Base-by-base conservation (phyloP, 176 grass and related monocot genomes). In the Rhipidocladum racemiflorum region DNA sequence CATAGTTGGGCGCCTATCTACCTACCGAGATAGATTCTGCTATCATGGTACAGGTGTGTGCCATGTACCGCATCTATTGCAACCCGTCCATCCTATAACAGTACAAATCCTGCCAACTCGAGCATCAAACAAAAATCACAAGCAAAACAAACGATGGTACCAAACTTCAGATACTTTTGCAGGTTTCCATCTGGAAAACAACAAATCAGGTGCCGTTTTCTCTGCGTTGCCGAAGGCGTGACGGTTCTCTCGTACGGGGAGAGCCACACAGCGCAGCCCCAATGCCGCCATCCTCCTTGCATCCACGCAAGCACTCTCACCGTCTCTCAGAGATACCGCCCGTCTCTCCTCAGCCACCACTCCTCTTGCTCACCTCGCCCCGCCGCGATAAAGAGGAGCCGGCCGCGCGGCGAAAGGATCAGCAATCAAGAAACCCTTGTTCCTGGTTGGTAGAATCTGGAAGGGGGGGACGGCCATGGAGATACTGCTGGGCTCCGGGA, bases 401-500 rank as follows among this genome's bases (percentile, higher is more conserved):
- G 39, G 20, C 55, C 36, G 38, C 24, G 23, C 64, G 34, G 77
- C 70, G 35, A 77, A 76, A 81, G 63, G 43, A 78, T 20, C 54
- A 27, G 62, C 28, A 59, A 12, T 15, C 53, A 9, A 18, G 42
- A 68, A 65, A 55, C 44, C 15, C 46, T n/a, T 39, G 25, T 46
- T 7, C 60, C 75, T 64, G 27, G 2, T 77, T 44, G 40, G 27
- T 35, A 23, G 44, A 85, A 62, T 69, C 82, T 44, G 15, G 14
- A 24, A n/a, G 14, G 20, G 80, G 16, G 7, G 20, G 29, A 57
- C 9, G 38, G 14, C 24, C 78, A 90, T 90, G 88, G 84, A 66
- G 65, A 77, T 73, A 49, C 88, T 85, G 4, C 36, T 83, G 69
- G 39, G 79, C 48, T 86, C 88, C 13, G 89, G 85, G 69, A 91